phyloP scores from a whole-genome alignment of 768 basidiomycete species.

The Boletellus sp. region DNA sequence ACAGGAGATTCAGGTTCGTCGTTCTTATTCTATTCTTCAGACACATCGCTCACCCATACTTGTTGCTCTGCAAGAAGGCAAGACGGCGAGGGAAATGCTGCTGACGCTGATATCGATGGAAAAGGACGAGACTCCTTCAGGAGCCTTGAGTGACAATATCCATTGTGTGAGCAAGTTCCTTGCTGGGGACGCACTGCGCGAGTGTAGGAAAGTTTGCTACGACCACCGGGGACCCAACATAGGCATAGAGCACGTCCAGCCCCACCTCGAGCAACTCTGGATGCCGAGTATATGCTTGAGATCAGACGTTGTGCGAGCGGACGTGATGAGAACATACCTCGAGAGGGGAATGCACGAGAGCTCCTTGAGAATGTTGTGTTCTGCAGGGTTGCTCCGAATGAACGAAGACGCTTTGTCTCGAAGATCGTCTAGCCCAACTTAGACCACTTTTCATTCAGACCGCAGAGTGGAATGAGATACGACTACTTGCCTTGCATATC shows the following conservation, averaged over 20 bases:
- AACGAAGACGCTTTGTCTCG: slow-evolving; percentile 11
- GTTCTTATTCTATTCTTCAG: neutral
- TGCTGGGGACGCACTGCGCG: slow-evolving; percentile 12
- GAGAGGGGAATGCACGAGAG: slow-evolving; percentile 18
- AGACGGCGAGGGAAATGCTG: too few species aligned
- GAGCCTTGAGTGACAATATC: slow-evolving; percentile 19
- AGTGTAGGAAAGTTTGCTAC: slow-evolving; percentile 11
- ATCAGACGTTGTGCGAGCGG: neutral
- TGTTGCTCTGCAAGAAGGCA: too few species aligned
- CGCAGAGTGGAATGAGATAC: neutral
- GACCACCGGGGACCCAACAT: slow-evolving; percentile 16
- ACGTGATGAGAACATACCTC: slow-evolving; percentile 3
- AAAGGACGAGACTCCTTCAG: slow-evolving; percentile 7
- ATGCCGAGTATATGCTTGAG: neutral
- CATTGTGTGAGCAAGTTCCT: slow-evolving; percentile 19
- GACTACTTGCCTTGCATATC: slow-evolving; percentile 33
- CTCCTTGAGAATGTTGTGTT: slow-evolving; percentile 24
- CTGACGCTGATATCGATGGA: neutral
- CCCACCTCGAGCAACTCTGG: slow-evolving; percentile 17
- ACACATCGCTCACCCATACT: neutral
- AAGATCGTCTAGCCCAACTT: slow-evolving; percentile 22
- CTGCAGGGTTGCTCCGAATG: slow-evolving; percentile 16
- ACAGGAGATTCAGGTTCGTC: too few species aligned
- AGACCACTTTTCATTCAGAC: neutral
- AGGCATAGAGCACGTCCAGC: slow-evolving; percentile 15